A percentile compares a stretch with the other conserved stretches of the same genome.
These are phyloP conservation scores for Pseudogymnoascus sp. DNA, from an alignment of 2,329 filamentous ascomycete species.

Conservation along the genomic window DNA sequence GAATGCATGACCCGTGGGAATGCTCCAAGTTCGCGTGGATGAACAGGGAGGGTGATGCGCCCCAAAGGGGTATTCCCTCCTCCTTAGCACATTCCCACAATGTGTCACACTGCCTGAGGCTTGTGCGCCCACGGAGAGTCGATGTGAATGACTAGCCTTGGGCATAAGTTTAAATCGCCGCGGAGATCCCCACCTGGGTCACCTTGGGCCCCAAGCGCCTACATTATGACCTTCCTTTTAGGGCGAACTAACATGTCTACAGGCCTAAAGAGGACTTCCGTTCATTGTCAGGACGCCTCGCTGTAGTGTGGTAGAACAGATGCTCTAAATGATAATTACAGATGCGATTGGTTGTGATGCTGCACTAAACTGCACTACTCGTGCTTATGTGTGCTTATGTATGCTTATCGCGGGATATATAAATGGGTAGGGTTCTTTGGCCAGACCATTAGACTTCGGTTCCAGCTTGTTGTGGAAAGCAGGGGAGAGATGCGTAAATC, in stretches of 20 bases:
- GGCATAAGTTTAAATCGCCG: background rate
- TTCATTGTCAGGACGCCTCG: background rate
- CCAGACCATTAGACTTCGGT: background rate
- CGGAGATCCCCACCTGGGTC: background rate
- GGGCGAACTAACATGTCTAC: background rate
- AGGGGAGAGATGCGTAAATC: background rate
- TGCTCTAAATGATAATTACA: background rate
- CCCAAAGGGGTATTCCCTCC: background rate
- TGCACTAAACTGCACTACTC: background rate
- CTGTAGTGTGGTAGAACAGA: background rate
- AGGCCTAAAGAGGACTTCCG: background rate
- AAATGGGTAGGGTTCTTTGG: background rate
- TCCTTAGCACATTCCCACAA: background rate
- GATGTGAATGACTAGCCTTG: background rate
- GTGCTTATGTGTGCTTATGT: background rate
- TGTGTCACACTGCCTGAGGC: background rate
- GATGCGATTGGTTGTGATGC: background rate
- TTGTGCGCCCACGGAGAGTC: background rate
- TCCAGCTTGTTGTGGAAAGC: background rate
- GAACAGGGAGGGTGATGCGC: background rate
- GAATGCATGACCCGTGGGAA: background rate
- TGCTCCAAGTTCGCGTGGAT: background rate
- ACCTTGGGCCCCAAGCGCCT: background rate
- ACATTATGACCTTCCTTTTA: background rate
- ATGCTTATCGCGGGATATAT: background rate